A percentile compares a stretch with the other conserved stretches of the same genome.
phyloP scores from a whole-genome alignment of 1,139 yeast genomes.

The Suhomyces choctaworum region DNA sequence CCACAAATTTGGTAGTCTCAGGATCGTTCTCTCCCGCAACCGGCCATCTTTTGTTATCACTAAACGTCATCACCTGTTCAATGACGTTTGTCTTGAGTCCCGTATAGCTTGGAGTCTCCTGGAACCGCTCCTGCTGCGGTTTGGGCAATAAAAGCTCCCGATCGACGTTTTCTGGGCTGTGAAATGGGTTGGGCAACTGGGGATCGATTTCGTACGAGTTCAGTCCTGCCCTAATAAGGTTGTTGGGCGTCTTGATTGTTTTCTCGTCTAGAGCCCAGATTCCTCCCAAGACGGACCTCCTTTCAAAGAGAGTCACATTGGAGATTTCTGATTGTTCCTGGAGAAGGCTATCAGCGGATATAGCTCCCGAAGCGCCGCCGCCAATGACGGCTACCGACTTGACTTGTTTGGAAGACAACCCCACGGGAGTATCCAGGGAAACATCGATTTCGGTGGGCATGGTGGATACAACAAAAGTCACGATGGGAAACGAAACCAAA shows the following conservation, averaged over 20 bases:
- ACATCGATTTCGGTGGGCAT: slow-evolving; percentile 10
- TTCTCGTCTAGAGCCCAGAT: slow-evolving; percentile 33
- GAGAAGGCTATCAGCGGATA: slow-evolving; percentile 40
- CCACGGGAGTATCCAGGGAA: slow-evolving; percentile 10
- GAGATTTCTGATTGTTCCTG: slow-evolving; percentile 24
- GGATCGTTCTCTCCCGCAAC: slow-evolving; percentile 25
- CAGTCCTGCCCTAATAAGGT: slow-evolving; percentile 26
- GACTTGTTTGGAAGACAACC: slow-evolving; percentile 16
- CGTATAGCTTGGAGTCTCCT: slow-evolving; percentile 41
- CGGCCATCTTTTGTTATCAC: slow-evolving; percentile 39
- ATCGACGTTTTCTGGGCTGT: slow-evolving; percentile 8
- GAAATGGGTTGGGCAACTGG: slow-evolving; percentile 33
- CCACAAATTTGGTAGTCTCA: slow-evolving; percentile 28
- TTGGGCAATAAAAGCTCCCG: slow-evolving; percentile 3
- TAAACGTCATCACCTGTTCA: slow-evolving; percentile 47
- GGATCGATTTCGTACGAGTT: slow-evolving; percentile 27
- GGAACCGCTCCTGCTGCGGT: slow-evolving; percentile 23
- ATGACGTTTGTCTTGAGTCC: slow-evolving; percentile 43
- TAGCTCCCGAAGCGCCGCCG: slow-evolving; percentile 55
- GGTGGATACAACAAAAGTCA: too few relatives aligned
- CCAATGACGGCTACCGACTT: slow-evolving; percentile 49
- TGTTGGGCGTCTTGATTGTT: slow-evolving; percentile 24
- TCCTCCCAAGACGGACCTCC: slow-evolving; percentile 33
- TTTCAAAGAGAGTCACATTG: slow-evolving; percentile 29
- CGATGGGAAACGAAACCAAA: neutral